Percentiles rank a stretch among this genome's conserved stretches.
These are phyloP conservation scores for Gonapodya sp. DNA, from an alignment of 192 early-diverging fungal genomes.

Conservation along the genomic window DNA sequence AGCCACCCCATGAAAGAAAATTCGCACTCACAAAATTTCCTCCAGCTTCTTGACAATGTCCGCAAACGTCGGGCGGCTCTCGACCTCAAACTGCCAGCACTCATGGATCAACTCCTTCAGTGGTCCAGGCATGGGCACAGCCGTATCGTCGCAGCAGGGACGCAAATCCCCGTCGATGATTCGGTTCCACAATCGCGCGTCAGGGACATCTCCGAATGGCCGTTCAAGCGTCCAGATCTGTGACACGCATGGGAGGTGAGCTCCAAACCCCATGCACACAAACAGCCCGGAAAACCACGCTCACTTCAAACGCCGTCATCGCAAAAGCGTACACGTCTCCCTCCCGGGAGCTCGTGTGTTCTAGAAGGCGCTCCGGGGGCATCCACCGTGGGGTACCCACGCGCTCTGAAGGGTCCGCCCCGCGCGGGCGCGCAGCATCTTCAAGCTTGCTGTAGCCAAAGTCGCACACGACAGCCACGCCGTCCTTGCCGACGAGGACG, in stretches of 20 bases:
- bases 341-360: neutral
- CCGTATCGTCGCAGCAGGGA: neutral
- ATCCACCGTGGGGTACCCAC: constrained; percentile 3
- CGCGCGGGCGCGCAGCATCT: neutral
- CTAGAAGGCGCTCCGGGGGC: neutral
- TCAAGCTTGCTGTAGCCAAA: neutral
- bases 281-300: neutral
- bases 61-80: neutral
- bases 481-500: constrained; percentile 8
- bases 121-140: neutral
- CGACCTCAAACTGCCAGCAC: neutral
- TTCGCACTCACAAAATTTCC: neutral
- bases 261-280: neutral
- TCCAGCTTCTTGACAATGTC: neutral
- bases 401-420: neutral
- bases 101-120: neutral
- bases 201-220: neutral
- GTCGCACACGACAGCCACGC: constrained; percentile 7
- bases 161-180: neutral
- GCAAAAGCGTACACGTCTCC: neutral
- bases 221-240: neutral
- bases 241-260: neutral
- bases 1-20: no score
- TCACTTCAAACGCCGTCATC: constrained; percentile 2
- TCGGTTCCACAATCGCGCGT: neutral